Base-by-base conservation (phyloP, 2,329 filamentous ascomycete genomes). In the Xylariaceae sp. region DNA sequence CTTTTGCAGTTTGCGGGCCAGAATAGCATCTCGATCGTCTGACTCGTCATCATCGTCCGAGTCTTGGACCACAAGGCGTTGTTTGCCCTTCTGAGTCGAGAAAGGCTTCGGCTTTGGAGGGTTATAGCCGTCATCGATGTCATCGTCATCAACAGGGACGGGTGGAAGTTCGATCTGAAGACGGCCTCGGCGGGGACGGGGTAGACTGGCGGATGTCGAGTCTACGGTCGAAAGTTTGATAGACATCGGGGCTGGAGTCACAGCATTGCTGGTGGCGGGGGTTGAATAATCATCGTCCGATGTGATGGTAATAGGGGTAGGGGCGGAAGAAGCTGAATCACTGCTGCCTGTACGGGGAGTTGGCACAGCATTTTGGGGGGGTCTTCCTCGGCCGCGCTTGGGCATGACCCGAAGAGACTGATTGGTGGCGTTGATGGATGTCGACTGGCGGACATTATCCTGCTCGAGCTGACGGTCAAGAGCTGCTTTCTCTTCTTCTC, bases 221-320 rank as follows among this genome's bases (percentile, higher is more conserved):
- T 3, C 40, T 22, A 12, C 11, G n/a, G 25, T 25, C 25, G 22
- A 16, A 17, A n/a, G n/a, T 27, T 22, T n/a, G 5, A 16, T 19
- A 2, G 50, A 38, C 8, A 61, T 57, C 1, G 63, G 63, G 5
- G 61, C 63, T 3, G 70, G 70, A 1, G 69, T 72, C 6, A 66
- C 62, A 11, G 64, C 62, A 52, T 63, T 62, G 53, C 70, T 74
- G 19, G 72, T 74, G 22, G 68, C 61, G 3, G 71, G 69, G 6
- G 72, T 74, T 12, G 65, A 65, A 47, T 66, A 65, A 21, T 68
- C 70, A 48, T 65, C 67, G 17, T 66, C 67, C 4, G 59, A 63
- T 14, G 49, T 36, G 8, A 47, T 54, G 22, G 53, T 52, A 16
- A 48, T 43, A 0, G 66, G 65, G 5, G 68, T 69, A 7, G 65